These are phyloP conservation scores for Blastocystis sp. DNA, from an alignment of 352 stramenopile species.

Conservation along the genomic window DNA sequence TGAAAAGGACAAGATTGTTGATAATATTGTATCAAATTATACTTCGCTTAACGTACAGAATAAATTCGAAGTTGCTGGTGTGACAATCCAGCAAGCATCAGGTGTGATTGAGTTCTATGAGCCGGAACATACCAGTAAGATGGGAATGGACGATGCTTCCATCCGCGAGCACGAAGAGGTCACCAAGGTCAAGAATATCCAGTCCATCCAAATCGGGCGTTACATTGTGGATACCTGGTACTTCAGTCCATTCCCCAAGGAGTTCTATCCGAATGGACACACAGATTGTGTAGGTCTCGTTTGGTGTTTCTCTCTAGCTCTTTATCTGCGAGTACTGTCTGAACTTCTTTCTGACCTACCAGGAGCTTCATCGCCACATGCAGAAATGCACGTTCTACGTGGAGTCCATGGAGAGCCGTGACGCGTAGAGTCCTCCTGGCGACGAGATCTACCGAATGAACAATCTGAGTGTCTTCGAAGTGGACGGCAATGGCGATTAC, in stretches of 20 bases:
- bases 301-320: slow-evolving; percentile 45
- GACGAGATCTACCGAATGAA: slow-evolving; percentile 71
- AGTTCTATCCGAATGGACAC: slow-evolving; percentile 79
- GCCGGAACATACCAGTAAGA: slow-evolving; percentile 89
- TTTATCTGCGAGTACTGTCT: slow-evolving; percentile 67
- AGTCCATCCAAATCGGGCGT: slow-evolving; percentile 83
- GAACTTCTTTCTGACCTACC: slow-evolving; percentile 55
- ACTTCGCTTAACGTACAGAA: background rate
- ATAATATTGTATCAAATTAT: background rate
- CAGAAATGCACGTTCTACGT: slow-evolving; percentile 64
- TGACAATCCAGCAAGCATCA: slow-evolving; percentile 48
- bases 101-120: slow-evolving; percentile 69
- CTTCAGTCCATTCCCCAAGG: slow-evolving; percentile 92
- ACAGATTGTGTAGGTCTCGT: slow-evolving; percentile 72
- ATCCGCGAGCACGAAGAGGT: slow-evolving; percentile 95
- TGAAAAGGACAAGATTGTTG: slow-evolving; percentile 68
- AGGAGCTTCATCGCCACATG: slow-evolving; percentile 50
- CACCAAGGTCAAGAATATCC: slow-evolving; percentile 93
- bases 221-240: slow-evolving; percentile 80
- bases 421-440: slow-evolving; percentile 73
- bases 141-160: slow-evolving; percentile 91
- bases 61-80: slow-evolving; percentile 59
- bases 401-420: slow-evolving; percentile 66
- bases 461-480: slow-evolving; percentile 76
- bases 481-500: slow-evolving; percentile 70